Base-by-base conservation (phyloP, 129 eudicot species). In the Ambrosia artemisiifolia region DNA sequence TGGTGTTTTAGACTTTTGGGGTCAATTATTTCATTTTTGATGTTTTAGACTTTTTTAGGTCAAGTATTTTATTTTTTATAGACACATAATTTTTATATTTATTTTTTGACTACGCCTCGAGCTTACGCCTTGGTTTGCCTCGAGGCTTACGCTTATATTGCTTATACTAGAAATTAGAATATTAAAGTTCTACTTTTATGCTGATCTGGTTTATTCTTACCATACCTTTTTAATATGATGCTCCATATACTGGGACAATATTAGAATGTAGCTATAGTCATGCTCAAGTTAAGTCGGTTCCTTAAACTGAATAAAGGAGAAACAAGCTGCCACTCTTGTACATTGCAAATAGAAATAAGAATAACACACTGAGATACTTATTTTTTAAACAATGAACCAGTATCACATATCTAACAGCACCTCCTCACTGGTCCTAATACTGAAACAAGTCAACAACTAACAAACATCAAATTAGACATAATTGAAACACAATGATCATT, bases 351-450 rank as follows among this genome's bases (percentile, higher is more conserved):
- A 63, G 11, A 70, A 78, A 70, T 46, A 32, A 51, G 72, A 63
- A 70, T 17, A 24, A 40, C 74, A 75, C 74, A 75, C 80, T 3
- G 17, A 12, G 35, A 42, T 38, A 67, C 67, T 19, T 67, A 75
- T 65, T 55, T 65, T 55, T 53, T 40, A 62, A 53, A 75, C 59
- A 65, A 66, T 16, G 48, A 70, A 63, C 77, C 77, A 78, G 82
- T 63, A 20, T 78, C 67, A 78, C 82, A 70, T 44, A 9, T 77
- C 38, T 63, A 77, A 28, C 62, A 60, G 44, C 55, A 77, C 71
- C 56, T 61, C 66, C 70, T 63, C 71, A 70, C 76, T 61, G 81
- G 81, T 61, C 71, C 72, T 17, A 71, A 71, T 63, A 71, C 77
- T 20, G 38, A 71, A 78, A 53, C 62, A 67, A 30, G 68, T 44